A percentile compares a stretch with the other conserved stretches of the same genome.
Evolutionary conservation across 371 early-diverging fungal genomes (phyloP).

Genomic region (Nosema muscidifuracis): DNA sequence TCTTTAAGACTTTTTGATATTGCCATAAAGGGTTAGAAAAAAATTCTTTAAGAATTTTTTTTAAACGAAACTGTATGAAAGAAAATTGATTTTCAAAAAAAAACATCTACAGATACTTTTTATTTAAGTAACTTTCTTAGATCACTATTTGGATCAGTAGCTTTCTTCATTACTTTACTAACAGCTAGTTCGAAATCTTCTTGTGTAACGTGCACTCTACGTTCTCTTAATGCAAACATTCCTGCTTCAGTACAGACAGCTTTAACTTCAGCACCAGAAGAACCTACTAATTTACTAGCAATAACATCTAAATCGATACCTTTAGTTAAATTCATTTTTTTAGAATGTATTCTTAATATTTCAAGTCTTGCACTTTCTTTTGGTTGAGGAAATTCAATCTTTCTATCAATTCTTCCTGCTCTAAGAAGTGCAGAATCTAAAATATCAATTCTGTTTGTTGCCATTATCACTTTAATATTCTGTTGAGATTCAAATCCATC

Average conservation of each 20-base stretch:
- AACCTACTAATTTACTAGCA: constrained; percentile 89
- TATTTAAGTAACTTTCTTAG: constrained; percentile 62
- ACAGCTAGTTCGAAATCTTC: constrained; percentile 94
- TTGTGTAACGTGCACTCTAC: constrained; percentile 87
- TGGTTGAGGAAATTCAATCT: constrained; percentile 81
- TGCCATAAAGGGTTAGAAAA: too few relatives aligned
- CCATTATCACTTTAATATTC: constrained; percentile 97
- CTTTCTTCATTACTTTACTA: constrained; percentile 74
- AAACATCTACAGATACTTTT: too few relatives aligned
- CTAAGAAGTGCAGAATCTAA: constrained; percentile 89
- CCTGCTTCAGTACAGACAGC: constrained; percentile 98
- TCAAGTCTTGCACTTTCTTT: constrained; percentile 96
- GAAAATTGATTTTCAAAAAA: too few relatives aligned
- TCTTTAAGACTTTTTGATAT: too few relatives aligned
- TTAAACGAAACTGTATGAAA: too few relatives aligned
- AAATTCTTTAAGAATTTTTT: too few relatives aligned
- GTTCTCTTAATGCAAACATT: constrained; percentile 95
- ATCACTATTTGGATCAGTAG: constrained; percentile 46
- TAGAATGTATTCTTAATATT: constrained; percentile 87
- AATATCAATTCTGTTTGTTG: constrained; percentile 96
- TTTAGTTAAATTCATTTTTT: constrained; percentile 92
- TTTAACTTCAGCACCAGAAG: constrained; percentile 94
- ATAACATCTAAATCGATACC: constrained; percentile 97
- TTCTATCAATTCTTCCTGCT: constrained; percentile 92
- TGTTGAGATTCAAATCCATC: constrained; percentile 97